Evolutionary conservation across 2,329 filamentous ascomycete genomes (phyloP), one percentile per base, ranked within the genome.

Genomic region (Hirsutella thompsonii): DNA sequence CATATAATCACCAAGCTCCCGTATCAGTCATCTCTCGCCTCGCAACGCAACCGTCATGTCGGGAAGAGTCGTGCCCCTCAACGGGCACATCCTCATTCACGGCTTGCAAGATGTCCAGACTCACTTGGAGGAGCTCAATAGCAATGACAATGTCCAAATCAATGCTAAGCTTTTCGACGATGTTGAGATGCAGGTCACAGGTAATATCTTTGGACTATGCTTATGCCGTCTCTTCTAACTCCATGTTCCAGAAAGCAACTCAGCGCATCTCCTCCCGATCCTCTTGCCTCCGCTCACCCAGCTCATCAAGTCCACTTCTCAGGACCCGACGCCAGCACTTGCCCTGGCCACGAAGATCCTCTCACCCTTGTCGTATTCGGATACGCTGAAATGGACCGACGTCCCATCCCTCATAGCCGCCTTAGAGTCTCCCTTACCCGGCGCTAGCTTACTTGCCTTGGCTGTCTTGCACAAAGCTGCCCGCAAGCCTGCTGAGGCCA

Each of bases 381-480:
- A 72, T 36, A 60, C 68, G 14, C 60, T 79, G 46, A 59, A 64
- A 2, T 55, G 79, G 8, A 71, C 73, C 10, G 67, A 72, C 20
- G 63, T 69, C 35, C 62, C 68, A 5, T 61, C 68, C 13, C 55
- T 80, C 3, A 57, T 75, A 37, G 61, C 63, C 30, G 74, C 74
- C 20, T 61, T 80, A 14, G 55, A 56, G 37, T 76, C 74, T 1
- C 67, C 72, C 1, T 62, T 72, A 0, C 66, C 74, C 0, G 69
- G 72, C 2, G 72, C 72, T 23, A 76, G 76, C 51, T 59, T 77
- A 14, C 68, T 81, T 20, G 75, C 68, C 50, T 63, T 81, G 48
- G 58, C 66, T 40, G 63, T 80, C 41, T 51, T 80, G 21, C 61
- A 70, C 44, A 80, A 79, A 50, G 75, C 73, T 4, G 59, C 69